Percentiles rank a stretch among this genome's conserved stretches.
phyloP scores from a whole-genome alignment of 2,329 filamentous ascomycete genomes.

The Purpureocillium takamizusanense region DNA sequence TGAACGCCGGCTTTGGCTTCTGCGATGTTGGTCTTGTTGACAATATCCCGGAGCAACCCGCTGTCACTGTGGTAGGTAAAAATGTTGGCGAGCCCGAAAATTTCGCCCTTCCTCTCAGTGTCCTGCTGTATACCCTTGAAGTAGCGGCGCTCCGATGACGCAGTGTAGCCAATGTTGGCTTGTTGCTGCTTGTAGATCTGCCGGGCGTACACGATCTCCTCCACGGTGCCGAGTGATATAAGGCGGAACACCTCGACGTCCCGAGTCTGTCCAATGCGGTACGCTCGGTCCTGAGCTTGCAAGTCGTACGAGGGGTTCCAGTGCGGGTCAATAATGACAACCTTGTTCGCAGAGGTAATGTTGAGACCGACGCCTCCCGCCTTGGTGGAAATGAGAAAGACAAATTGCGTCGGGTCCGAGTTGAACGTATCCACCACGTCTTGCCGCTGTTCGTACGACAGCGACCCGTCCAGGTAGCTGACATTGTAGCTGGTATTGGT shows the following conservation, averaged over 20 bases:
- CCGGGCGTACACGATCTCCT: conserved; percentile 92
- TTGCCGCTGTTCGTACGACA: conserved; percentile 76
- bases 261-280: conserved; percentile 84
- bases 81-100: conserved; percentile 84
- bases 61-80: conserved; percentile 74
- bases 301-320: conserved; percentile 96
- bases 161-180: conserved; percentile 93
- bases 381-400: conserved; percentile 90
- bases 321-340: conserved; percentile 92
- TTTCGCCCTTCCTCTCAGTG: conserved; percentile 75
- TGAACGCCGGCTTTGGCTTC: conserved; percentile 81
- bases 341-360: conserved; percentile 96
- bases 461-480: conserved; percentile 79
- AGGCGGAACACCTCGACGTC: conserved; percentile 95
- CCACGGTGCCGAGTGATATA: conserved; percentile 83
- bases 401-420: conserved; percentile 74
- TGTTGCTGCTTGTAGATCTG: conserved; percentile 99
- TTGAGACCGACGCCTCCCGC: conserved; percentile 92
- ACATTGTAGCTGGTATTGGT: conserved; percentile 83
- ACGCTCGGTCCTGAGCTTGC: conserved; percentile 92
- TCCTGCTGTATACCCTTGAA: conserved; percentile 91
- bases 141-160: conserved; percentile 84
- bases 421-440: conserved; percentile 86
- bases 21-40: conserved; percentile 96
- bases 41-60: conserved; percentile 82